Percentiles rank a stretch among this genome's conserved stretches.
Conservation (phyloP, 1,139 yeast genomes). For the Pichia inconspicua region DNA sequence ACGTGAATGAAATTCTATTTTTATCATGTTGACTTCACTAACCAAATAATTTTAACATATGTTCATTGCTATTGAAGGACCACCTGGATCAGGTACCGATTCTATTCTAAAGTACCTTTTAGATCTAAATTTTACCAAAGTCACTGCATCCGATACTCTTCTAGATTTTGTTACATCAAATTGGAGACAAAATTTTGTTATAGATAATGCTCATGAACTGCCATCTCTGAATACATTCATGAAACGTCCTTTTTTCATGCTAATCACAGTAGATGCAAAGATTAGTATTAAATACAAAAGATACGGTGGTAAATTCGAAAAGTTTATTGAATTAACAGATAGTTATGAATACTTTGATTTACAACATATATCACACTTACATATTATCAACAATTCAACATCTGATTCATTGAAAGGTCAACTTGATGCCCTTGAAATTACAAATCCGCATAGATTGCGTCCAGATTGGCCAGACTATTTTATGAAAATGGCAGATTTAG, state of each 20-base stretch:
- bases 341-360: slow-evolving; percentile 2
- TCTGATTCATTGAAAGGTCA: slow-evolving; percentile 22
- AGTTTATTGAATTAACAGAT: slow-evolving; percentile 29
- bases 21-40: too few relatives aligned
- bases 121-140: background rate
- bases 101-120: background rate
- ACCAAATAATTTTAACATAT: background rate
- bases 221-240: slow-evolving; percentile 42
- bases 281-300: slow-evolving; percentile 46
- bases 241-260: slow-evolving; percentile 81
- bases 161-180: slow-evolving; percentile 58
- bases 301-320: slow-evolving; percentile 32
- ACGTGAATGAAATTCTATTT: too few relatives aligned
- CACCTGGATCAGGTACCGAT: background rate
- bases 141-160: slow-evolving; percentile 31
- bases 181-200: slow-evolving; percentile 62
- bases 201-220: slow-evolving; percentile 42
- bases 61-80: background rate
- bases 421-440: slow-evolving; percentile 46
- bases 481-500: slow-evolving; percentile 87
- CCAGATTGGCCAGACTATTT: slow-evolving; percentile 97
- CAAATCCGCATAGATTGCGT: slow-evolving; percentile 58
- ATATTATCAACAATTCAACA: slow-evolving; percentile 52
- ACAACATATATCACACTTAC: slow-evolving; percentile 47
- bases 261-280: slow-evolving; percentile 75